These are phyloP conservation scores for Eutrema yunnanense DNA, from an alignment of 345 rosid species.

Conservation along the genomic window DNA sequence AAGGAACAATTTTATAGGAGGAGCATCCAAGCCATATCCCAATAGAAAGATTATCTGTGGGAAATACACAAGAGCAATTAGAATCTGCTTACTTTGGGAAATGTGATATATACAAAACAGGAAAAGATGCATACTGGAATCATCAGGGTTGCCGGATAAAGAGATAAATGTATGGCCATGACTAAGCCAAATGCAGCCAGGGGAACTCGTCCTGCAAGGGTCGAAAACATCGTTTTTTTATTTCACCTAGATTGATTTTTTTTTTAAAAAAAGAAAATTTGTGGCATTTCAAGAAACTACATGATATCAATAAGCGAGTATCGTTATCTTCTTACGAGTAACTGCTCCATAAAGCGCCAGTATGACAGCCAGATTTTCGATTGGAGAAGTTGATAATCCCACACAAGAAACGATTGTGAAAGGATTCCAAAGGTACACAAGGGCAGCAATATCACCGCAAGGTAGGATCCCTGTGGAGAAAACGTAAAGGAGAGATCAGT, in stretches of 20 bases:
- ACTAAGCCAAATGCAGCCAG: conserved; percentile 95
- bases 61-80: conserved; percentile 19
- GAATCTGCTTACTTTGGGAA: not conserved
- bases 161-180: conserved; percentile 83
- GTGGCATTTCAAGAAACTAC: not conserved
- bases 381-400: conserved; percentile 82
- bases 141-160: conserved; percentile 66
- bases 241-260: not conserved
- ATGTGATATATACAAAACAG: not conserved
- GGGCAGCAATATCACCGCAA: conserved; percentile 81
- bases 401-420: conserved; percentile 77
- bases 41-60: conserved; percentile 60
- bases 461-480: conserved; percentile 42
- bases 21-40: conserved; percentile 84
- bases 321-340: conserved; percentile 45
- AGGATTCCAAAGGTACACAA: conserved; percentile 87
- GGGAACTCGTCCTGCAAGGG: conserved; percentile 58
- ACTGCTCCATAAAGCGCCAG: conserved; percentile 73
- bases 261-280: not conserved
- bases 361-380: conserved; percentile 69
- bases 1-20: conserved; percentile 65
- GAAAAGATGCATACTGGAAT: conserved; percentile 56
- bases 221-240: not conserved
- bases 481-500: conserved; percentile 7
- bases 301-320: not conserved